Conservation (phyloP, 768 basidiomycete genomes). For the Boletus pseudopeckii region DNA sequence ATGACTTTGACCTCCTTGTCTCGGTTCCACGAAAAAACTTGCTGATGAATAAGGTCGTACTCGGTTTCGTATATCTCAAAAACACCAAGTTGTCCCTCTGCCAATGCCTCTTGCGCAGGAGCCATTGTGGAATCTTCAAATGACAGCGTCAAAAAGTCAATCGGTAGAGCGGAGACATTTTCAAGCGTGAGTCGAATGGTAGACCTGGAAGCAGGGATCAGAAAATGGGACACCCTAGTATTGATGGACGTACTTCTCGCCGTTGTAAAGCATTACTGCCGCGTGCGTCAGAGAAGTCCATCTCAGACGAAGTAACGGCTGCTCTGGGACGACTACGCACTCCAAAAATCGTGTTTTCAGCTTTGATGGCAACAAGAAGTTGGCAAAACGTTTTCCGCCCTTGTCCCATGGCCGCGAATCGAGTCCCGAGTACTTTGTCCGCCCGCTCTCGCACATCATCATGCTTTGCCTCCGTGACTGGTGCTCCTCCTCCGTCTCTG, state of each 20-base stretch:
- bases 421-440: conserved; percentile 72
- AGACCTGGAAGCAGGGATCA: conserved; percentile 48
- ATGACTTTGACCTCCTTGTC: conserved; percentile 47
- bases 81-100: conserved; percentile 76
- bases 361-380: conserved; percentile 25
- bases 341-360: conserved; percentile 57
- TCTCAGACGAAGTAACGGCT: conserved; percentile 83
- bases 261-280: conserved; percentile 92
- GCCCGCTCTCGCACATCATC: conserved; percentile 60
- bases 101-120: conserved; percentile 70
- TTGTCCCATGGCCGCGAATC: conserved; percentile 65
- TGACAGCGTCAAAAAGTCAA: conserved; percentile 81
- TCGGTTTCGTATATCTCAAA: conserved; percentile 92
- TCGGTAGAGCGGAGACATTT: conserved; percentile 77
- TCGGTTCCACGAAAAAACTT: conserved; percentile 73
- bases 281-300: conserved; percentile 90
- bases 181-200: conserved; percentile 83
- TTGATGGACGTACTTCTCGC: conserved; percentile 66
- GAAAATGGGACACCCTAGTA: background rate
- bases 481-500: conserved; percentile 65
- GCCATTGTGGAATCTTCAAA: conserved; percentile 90
- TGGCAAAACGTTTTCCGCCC: conserved; percentile 39
- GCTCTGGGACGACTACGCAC: conserved; percentile 80
- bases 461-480: conserved; percentile 55
- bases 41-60: conserved; percentile 69